These are phyloP conservation scores for Phlegmacium glaucopus DNA, from an alignment of 768 basidiomycete species.

Conservation along the genomic window DNA sequence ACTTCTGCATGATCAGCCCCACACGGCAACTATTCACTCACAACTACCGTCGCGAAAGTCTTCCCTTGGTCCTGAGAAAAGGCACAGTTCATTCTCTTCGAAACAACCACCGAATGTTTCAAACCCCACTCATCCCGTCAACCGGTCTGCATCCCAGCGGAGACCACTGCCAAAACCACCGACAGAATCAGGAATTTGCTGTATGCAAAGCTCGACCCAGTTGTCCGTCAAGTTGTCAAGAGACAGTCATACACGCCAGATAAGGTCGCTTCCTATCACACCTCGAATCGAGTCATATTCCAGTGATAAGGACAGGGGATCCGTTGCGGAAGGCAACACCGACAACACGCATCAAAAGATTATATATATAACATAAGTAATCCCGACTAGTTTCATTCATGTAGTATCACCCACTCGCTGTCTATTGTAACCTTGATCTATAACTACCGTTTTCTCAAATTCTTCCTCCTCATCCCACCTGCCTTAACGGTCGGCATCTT, in stretches of 20 bases:
- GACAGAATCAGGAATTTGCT: conserved; percentile 5
- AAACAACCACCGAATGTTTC: not conserved
- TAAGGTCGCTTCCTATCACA: conserved; percentile 31
- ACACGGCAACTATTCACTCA: too few species aligned
- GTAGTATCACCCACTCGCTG: too few species aligned
- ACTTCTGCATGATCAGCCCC: not conserved
- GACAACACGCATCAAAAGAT: too few species aligned
- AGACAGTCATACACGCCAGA: conserved; percentile 8
- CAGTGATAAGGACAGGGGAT: not conserved
- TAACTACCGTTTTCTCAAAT: too few species aligned
- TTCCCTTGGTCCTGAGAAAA: conserved; percentile 2
- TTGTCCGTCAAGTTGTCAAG: conserved; percentile 6
- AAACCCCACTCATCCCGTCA: not conserved
- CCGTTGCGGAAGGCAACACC: not conserved
- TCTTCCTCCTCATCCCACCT: too few species aligned
- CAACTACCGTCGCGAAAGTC: not conserved
- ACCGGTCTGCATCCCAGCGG: conserved; percentile 3
- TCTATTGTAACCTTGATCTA: too few species aligned
- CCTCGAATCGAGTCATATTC: not conserved
- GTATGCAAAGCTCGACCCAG: conserved; percentile 18
- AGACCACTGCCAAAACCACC: conserved; percentile 14
- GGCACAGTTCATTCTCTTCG: conserved; percentile 8
- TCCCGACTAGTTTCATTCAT: too few species aligned
- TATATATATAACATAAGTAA: too few species aligned
- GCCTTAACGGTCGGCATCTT: too few species aligned